Evolutionary conservation across 2,329 filamentous ascomycete genomes (phyloP).

Genomic region (Colletotrichum sp.): DNA sequence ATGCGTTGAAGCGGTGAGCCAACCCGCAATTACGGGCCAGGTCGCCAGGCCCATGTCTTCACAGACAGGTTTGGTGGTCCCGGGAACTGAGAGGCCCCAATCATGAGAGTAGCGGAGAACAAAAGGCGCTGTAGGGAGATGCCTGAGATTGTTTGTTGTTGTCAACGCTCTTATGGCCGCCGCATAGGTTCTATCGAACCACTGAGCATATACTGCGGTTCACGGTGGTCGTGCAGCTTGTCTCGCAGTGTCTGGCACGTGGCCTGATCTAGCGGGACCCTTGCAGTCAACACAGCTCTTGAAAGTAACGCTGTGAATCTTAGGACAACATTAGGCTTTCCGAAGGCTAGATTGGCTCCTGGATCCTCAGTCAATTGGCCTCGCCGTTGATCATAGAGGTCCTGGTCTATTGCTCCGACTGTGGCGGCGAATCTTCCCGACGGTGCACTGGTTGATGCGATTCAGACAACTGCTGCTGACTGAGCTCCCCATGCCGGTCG

Average conservation of each 20-base stretch:
- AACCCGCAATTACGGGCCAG: background rate
- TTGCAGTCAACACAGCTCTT: background rate
- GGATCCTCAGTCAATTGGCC: background rate
- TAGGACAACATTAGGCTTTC: background rate
- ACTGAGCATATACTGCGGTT: background rate
- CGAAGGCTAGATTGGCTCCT: background rate
- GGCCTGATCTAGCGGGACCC: background rate
- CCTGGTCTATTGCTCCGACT: background rate
- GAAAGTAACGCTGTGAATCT: background rate
- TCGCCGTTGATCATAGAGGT: background rate
- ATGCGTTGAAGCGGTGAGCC: background rate
- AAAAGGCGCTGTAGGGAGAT: background rate
- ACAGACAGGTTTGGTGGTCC: background rate
- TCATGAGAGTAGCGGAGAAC: background rate
- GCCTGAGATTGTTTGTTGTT: background rate
- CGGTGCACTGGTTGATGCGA: background rate
- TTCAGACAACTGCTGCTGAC: background rate
- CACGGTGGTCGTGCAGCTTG: background rate
- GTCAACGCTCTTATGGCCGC: background rate
- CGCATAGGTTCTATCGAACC: background rate
- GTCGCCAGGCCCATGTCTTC: background rate
- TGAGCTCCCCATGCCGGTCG: background rate
- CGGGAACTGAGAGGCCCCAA: background rate
- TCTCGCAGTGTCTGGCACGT: background rate
- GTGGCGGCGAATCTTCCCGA: background rate